Base-by-base conservation (phyloP, 2,329 filamentous ascomycete species). In the Arthrobotrys pseudoclavata region DNA sequence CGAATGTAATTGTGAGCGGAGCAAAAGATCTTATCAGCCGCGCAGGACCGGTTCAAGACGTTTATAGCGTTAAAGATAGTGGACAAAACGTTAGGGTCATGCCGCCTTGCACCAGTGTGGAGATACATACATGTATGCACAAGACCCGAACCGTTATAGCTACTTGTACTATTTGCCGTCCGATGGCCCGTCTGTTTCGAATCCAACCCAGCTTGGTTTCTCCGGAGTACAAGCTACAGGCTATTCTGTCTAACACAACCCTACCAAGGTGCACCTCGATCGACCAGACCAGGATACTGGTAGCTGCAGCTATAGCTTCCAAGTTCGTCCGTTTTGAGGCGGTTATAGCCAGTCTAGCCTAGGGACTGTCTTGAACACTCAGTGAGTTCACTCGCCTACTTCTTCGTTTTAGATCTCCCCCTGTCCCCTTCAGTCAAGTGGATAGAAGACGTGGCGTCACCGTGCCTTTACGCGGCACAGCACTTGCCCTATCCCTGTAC, bases 391-490 rank as follows among this genome's bases (percentile, higher is more conserved):
- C 50, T 69, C 48, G 55, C 47, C 64, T 50, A 57, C 63, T 64
- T 55, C 53, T 47, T 60, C 50, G 24, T 55, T 76, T 64, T 55
- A 24, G 50, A 63, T 42, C n/a, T 61, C 55, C 57, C 52, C 71
- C 64, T 64, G 34, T 64, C 63, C 57, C 20, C 53, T 48, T 64
- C 48, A 66, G 50, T 66, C 47, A 64, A 50, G 55, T 76, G 71
- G 64, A 69, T 64, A 40, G 53, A 47, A 69, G 71, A 76, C 71
- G 71, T 76, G 71, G 71, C 64, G 71, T 76, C 71, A 69, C 71
- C 60, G 71, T 76, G 71, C 71, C 71, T 55, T 69, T 64, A 76
- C 52, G 71, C 71, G 71, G 71, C 71, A 76, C 71, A 76, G 71
- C 57, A 64, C 47, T 64, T 45, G 55, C 71, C 63, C 63, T 53